These are phyloP conservation scores for Rubus parviflorus DNA, from an alignment of 306 rosid genomes.

Conservation along the genomic window DNA sequence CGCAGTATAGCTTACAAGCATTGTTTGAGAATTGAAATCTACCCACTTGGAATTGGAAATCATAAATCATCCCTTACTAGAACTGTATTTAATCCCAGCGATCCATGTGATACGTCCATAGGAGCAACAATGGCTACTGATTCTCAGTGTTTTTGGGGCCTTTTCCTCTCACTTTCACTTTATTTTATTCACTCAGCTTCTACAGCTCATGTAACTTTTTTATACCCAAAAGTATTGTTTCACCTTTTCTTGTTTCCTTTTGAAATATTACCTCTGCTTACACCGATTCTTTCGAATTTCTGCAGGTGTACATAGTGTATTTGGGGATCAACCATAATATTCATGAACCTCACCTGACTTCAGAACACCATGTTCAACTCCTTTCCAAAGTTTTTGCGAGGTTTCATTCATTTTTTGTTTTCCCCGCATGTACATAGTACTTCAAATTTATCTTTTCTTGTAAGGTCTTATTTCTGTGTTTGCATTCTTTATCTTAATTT, in stretches of 20 bases:
- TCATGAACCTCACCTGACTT: conserved; percentile 34
- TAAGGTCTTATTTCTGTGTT: neutral
- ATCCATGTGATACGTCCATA: conserved; percentile 29
- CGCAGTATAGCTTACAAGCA: conserved; percentile 22
- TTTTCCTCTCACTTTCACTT: conserved; percentile 30
- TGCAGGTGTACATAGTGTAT: conserved; percentile 56
- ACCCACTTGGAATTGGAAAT: conserved; percentile 18
- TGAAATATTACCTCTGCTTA: neutral
- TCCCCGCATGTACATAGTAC: neutral
- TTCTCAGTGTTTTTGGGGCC: conserved; percentile 34
- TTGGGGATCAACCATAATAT: conserved; percentile 36
- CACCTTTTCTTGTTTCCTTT: conserved; percentile 3
- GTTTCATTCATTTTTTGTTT: conserved; percentile 11
- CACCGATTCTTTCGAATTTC: neutral
- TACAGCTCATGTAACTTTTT: conserved; percentile 35
- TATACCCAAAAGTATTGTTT: conserved; percentile 1
- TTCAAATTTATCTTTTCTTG: neutral
- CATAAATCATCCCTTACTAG: conserved; percentile 11
- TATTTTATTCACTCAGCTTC: conserved; percentile 34
- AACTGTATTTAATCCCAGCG: conserved; percentile 31
- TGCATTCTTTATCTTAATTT: conserved; percentile 8
- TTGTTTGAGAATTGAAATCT: conserved; percentile 15
- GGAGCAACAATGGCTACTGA: conserved; percentile 25
- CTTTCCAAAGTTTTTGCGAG: conserved; percentile 50
- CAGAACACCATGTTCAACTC: conserved; percentile 39